These are phyloP conservation scores for Aspergillus udagawae DNA, from an alignment of 2,329 filamentous ascomycete species.

Conservation along the genomic window DNA sequence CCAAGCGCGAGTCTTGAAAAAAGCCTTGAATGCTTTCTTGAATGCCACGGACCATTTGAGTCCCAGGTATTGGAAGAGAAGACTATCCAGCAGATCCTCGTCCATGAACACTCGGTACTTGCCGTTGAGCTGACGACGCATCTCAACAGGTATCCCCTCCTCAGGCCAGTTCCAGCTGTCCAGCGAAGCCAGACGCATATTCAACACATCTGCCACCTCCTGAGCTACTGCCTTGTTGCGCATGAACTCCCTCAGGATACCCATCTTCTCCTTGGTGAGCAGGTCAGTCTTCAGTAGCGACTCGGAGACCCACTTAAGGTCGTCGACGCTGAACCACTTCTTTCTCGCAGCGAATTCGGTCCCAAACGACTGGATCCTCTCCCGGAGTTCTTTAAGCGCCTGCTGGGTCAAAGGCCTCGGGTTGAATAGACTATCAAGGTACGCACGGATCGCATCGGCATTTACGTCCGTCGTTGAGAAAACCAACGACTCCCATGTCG, in stretches of 20 bases:
- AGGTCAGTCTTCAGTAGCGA: conserved; percentile 50
- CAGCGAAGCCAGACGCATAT: conserved; percentile 51
- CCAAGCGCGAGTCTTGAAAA: conserved; percentile 42
- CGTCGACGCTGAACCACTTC: conserved; percentile 39
- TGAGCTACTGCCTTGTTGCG: conserved; percentile 47
- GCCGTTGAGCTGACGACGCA: conserved; percentile 53
- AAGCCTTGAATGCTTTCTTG: conserved; percentile 37
- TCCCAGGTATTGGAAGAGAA: conserved; percentile 54
- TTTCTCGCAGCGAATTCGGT: conserved; percentile 21
- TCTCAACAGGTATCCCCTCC: conserved; percentile 44
- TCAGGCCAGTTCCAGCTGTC: conserved; percentile 52
- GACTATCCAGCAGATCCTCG: conserved; percentile 54
- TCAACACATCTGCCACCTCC: conserved; percentile 56
- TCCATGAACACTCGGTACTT: conserved; percentile 59
- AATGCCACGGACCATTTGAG: conserved; percentile 49
- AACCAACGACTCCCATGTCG: conserved; percentile 54
- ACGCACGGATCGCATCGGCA: conserved; percentile 43
- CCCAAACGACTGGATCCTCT: conserved; percentile 37
- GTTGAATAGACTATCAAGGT: conserved; percentile 51
- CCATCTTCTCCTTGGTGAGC: conserved; percentile 50
- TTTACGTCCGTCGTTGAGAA: conserved; percentile 49
- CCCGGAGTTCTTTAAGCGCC: conserved; percentile 41
- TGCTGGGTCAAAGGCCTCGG: conserved; percentile 38
- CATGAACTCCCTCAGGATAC: conserved; percentile 49
- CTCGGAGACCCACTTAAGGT: conserved; percentile 45